Evolutionary conservation across 2,329 filamentous ascomycete species (phyloP), one percentile per base, ranked within the genome.

Genomic region (Arthrobotrys musiformis): DNA sequence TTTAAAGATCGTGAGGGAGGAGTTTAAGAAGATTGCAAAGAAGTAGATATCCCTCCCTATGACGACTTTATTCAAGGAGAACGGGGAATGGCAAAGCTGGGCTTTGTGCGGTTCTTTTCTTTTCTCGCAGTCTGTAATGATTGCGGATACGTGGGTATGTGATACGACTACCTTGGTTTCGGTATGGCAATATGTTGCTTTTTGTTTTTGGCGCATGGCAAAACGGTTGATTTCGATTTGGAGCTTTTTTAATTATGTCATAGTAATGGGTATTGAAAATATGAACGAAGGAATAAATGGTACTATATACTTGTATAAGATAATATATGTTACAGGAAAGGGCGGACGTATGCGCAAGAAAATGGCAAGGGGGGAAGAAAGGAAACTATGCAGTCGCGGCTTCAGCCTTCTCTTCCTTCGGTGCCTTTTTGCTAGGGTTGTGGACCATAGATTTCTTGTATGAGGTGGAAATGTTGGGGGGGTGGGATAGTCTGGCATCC

Each of bases 1-100:
- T 82, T 84, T 95, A 73, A 95, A 94, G 85, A 91, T 90, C 1
- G 95, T 96, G 92, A 87, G 92, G 80, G 90, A 91, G 83, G 82
- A 94, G 70, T 94, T 95, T 84, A 84, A 85, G 4, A 84, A 85
- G 54, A 84, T 83, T 15, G 79, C 85, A 78, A 86, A 85, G 63
- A 79, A 79, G 26, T 69, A 54, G 54, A 17, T 33, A 22, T 9
- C 15, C 40, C 17, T 56, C 28, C 3, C 6, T 70, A 11, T 8
- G 13, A 11, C 44, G 22, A 48, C 44, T 24, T 48, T 6, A 1
- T 44, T 24, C n/a, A 19, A 42, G n/a, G n/a, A 19, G 17, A 24
- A 4, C 15, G 7, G 4, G 44, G 9, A 3, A 9, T n/a, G 42
- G 7, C 22, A 48, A 46, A 69, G 70, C 63, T 58, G 70, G 48